Conservation (phyloP, 2,329 filamentous ascomycete genomes). For the Esteya vermicola region DNA sequence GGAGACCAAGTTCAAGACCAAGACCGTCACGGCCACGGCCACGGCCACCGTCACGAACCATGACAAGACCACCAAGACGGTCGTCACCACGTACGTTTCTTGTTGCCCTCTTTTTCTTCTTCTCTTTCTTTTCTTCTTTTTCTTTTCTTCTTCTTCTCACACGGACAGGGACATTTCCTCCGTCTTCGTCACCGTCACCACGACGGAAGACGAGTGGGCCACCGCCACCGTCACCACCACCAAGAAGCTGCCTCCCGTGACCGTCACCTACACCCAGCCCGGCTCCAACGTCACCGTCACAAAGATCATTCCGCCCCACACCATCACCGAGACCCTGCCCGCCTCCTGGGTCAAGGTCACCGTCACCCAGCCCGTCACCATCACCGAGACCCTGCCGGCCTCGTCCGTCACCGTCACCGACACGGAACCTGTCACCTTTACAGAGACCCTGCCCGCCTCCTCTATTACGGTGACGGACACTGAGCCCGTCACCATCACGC, state of each 20-base stretch:
- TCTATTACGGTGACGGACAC: background rate
- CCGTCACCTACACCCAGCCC: background rate
- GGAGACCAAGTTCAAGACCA: background rate
- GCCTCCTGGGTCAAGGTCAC: background rate
- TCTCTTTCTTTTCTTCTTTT: too few species aligned
- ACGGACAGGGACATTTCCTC: too few species aligned
- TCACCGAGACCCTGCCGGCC: background rate
- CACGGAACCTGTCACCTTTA: too few species aligned
- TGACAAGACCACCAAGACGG: background rate
- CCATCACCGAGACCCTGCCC: background rate
- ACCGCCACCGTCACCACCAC: background rate
- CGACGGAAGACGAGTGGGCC: background rate
- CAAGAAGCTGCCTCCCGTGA: background rate
- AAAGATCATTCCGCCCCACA: background rate
- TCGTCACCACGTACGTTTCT: background rate
- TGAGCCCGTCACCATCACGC: background rate
- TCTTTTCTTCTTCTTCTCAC: too few species aligned
- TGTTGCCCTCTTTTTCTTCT: too few species aligned
- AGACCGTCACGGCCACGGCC: constrained; percentile 1
- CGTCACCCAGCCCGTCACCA: background rate
- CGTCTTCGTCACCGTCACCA: background rate
- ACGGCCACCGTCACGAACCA: background rate
- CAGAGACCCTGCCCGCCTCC: too few species aligned
- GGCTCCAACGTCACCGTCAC: background rate
- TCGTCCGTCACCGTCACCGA: background rate